A percentile compares a stretch with the other conserved stretches of the same genome.
These are phyloP conservation scores for Setomelanomma holmii DNA, from an alignment of 2,329 filamentous ascomycete species.

Conservation along the genomic window DNA sequence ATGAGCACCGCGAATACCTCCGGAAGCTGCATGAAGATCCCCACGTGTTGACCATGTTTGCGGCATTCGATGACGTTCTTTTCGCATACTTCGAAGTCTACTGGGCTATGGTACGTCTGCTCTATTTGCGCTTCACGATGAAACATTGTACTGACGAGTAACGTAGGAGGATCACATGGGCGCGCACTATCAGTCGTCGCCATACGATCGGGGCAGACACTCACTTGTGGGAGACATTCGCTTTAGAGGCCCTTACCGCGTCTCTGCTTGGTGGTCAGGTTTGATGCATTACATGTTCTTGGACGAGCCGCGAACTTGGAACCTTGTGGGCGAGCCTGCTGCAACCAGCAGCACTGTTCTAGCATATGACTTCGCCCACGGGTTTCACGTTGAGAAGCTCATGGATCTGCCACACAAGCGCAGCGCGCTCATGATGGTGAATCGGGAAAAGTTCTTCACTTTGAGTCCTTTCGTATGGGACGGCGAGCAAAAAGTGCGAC, in stretches of 20 bases:
- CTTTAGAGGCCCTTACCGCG: slow-evolving; percentile 63
- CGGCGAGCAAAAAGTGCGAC: slow-evolving; percentile 44
- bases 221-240: slow-evolving; percentile 64
- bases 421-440: slow-evolving; percentile 70
- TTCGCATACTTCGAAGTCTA: slow-evolving; percentile 85
- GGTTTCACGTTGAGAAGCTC: slow-evolving; percentile 74
- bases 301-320: slow-evolving; percentile 63
- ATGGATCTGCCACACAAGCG: slow-evolving; percentile 77
- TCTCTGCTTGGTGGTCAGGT: slow-evolving; percentile 65
- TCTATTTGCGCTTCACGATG: background rate
- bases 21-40: slow-evolving; percentile 72
- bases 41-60: slow-evolving; percentile 74
- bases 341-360: slow-evolving; percentile 73
- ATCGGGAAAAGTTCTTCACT: slow-evolving; percentile 74
- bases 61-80: slow-evolving; percentile 71
- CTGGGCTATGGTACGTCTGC: slow-evolving; percentile 68
- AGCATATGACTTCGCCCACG: slow-evolving; percentile 76
- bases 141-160: slow-evolving; percentile 20
- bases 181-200: slow-evolving; percentile 62
- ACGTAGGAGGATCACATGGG: slow-evolving; percentile 65
- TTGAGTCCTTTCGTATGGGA: slow-evolving; percentile 62
- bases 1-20: slow-evolving; percentile 77
- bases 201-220: slow-evolving; percentile 67
- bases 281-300: slow-evolving; percentile 67
- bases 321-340: slow-evolving; percentile 73